These are phyloP conservation scores for Conticribra weissflogii DNA, from an alignment of 108 stramenopile genomes.

Conservation along the genomic window DNA sequence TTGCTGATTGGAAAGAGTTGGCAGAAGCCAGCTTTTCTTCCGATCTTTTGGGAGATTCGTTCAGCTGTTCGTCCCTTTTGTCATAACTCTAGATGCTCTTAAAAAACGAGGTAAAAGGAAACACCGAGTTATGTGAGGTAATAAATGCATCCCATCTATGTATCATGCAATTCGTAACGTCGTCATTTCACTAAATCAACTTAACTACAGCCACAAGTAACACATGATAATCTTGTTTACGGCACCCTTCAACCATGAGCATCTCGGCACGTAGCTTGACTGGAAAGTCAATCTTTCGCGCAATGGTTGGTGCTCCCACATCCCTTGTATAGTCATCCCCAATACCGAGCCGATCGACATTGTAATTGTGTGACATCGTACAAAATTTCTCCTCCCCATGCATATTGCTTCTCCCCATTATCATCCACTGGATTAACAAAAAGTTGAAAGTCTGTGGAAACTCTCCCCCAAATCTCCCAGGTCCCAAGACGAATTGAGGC, in stretches of 20 bases:
- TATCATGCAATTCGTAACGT: too few relatives aligned
- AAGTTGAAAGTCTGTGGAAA: background rate
- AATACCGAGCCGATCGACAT: conserved; percentile 22
- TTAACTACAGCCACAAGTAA: conserved; percentile 17
- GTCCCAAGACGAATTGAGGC: background rate
- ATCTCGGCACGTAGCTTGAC: conserved; percentile 25
- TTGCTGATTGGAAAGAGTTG: too few relatives aligned
- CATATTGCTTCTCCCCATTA: conserved; percentile 4
- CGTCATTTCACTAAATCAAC: background rate
- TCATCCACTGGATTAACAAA: conserved; percentile 2
- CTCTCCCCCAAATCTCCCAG: background rate
- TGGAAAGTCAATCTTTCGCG: conserved; percentile 14
- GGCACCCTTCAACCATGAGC: conserved; percentile 16
- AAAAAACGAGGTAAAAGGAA: too few relatives aligned
- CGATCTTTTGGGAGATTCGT: too few relatives aligned
- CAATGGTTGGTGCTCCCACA: conserved; percentile 8
- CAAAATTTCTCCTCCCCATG: conserved; percentile 12
- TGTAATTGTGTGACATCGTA: conserved; percentile 41
- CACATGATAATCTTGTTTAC: conserved; percentile 31
- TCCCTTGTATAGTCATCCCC: background rate
- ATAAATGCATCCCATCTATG: too few relatives aligned
- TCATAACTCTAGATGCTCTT: too few relatives aligned
- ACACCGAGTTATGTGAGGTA: too few relatives aligned
- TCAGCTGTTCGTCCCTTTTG: too few relatives aligned
- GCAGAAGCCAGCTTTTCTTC: too few relatives aligned